A percentile compares a stretch with the other conserved stretches of the same genome.
phyloP scores from a whole-genome alignment of 2,329 filamentous ascomycete species.

The Fusarium oxysporum region DNA sequence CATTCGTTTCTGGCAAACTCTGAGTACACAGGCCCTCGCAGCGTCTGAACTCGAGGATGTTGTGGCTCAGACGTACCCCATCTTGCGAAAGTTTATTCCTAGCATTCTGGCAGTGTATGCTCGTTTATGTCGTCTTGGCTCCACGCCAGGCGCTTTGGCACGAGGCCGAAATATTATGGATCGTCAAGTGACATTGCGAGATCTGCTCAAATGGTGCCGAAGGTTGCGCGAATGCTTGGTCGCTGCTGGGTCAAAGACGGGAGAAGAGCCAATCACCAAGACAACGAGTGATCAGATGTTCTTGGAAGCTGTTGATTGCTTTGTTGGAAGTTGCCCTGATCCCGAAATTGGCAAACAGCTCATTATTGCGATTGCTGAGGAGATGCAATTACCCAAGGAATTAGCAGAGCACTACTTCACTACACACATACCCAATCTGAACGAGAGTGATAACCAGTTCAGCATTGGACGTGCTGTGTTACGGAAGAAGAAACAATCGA shows the following conservation, averaged over 20 bases:
- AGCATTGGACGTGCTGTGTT: slow-evolving; percentile 75
- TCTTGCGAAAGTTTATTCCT: slow-evolving; percentile 71
- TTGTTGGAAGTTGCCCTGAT: slow-evolving; percentile 82
- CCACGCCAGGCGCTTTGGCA: slow-evolving; percentile 53
- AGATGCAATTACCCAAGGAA: slow-evolving; percentile 87
- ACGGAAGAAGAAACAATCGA: slow-evolving; percentile 65
- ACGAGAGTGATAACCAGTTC: slow-evolving; percentile 68
- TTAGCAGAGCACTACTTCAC: slow-evolving; percentile 81
- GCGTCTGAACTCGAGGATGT: slow-evolving; percentile 80
- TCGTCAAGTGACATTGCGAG: slow-evolving; percentile 74
- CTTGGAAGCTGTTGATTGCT: slow-evolving; percentile 92
- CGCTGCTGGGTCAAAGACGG: slow-evolving; percentile 70
- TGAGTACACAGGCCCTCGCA: slow-evolving; percentile 75
- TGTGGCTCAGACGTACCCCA: slow-evolving; percentile 75
- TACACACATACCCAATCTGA: slow-evolving; percentile 77
- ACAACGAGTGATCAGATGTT: slow-evolving; percentile 85
- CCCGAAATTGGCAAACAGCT: slow-evolving; percentile 69
- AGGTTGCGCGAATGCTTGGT: slow-evolving; percentile 76
- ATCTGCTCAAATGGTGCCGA: slow-evolving; percentile 92
- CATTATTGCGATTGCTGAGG: slow-evolving; percentile 80
- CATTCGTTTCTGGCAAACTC: slow-evolving; percentile 83
- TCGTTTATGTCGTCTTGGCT: slow-evolving; percentile 63
- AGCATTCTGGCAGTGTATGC: slow-evolving; percentile 71
- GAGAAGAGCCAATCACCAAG: slow-evolving; percentile 78
- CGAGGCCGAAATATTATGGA: slow-evolving; percentile 58